Base-by-base conservation (phyloP, 352 stramenopile species). In the Phytopythium montanum region DNA sequence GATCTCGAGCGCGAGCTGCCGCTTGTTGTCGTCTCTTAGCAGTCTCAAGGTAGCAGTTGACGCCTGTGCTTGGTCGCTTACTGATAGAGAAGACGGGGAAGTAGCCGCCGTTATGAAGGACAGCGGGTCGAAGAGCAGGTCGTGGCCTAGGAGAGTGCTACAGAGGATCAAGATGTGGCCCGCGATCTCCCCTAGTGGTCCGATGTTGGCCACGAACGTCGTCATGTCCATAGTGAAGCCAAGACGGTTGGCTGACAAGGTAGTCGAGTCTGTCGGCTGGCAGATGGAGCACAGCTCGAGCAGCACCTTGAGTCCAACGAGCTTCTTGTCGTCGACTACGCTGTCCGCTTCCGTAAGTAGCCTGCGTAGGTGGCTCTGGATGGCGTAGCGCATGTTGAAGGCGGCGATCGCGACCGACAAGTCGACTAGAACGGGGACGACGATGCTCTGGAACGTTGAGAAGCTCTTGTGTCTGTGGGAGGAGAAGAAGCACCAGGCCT, bases 401-500 rank as follows among this genome's bases (percentile, higher is more conserved):
- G 73, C 69, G 0, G 80, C 76, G 19, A 94, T 90, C 1, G 59
- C 69, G 8, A 82, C 31, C 9, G 81, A 82, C 13, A 94, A 66
- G 25, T 75, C 55, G 5, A 89, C 64, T 8, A 92, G 59, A 23
- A 70, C 59, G 6, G 77, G 73, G 0, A 92, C n/a, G 0, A 83
- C 66, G 0, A 63, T 70, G 9, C 55, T 59, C 26, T 62, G 58
- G 21, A 88, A 70, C 42, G 65, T 50, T 62, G 50, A 34, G 68
- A 70, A 60, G 67, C 76, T 54, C 42, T 58, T 54, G 51, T 73
- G 60, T 10, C 65, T 61, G 7, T 54, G 59, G 8, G 79, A 68
- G 3, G 81, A 81, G 54, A 92, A 92, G 60, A 90, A 94, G 10
- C 62, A 86, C 85, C 79, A 94, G 28, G 82, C 81, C 45, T 94